These are phyloP conservation scores for Fagus crenata DNA, from an alignment of 306 rosid genomes.

Conservation along the genomic window DNA sequence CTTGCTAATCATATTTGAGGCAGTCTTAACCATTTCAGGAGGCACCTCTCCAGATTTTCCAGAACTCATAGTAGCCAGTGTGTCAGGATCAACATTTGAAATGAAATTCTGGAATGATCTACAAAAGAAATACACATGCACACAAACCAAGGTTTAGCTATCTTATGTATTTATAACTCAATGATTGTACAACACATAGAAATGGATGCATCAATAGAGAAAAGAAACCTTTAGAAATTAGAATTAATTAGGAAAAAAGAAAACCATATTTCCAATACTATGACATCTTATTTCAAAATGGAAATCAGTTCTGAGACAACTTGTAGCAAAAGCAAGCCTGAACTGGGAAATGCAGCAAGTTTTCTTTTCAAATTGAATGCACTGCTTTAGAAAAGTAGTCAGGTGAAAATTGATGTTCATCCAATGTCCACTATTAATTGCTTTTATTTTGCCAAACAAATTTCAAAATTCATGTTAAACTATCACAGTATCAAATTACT, in stretches of 20 bases:
- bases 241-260: background rate
- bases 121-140: constrained; percentile 16
- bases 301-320: background rate
- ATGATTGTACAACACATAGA: constrained; percentile 9
- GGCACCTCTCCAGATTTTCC: constrained; percentile 65
- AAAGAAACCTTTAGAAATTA: background rate
- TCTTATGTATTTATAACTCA: constrained; percentile 7
- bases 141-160: constrained; percentile 7
- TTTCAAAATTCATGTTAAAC: background rate
- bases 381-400: background rate
- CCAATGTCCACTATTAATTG: background rate
- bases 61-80: constrained; percentile 60
- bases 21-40: constrained; percentile 76
- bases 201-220: background rate
- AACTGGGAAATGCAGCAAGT: background rate
- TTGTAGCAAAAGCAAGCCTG: background rate
- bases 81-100: constrained; percentile 68
- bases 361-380: background rate
- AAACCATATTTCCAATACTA: background rate
- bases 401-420: background rate
- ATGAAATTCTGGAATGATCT: constrained; percentile 86
- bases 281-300: background rate
- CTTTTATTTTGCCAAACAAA: background rate
- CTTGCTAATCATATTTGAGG: constrained; percentile 76
- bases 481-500: background rate